Conservation (phyloP, 1,284 basidiomycete species). For the Mixia osmundae region DNA sequence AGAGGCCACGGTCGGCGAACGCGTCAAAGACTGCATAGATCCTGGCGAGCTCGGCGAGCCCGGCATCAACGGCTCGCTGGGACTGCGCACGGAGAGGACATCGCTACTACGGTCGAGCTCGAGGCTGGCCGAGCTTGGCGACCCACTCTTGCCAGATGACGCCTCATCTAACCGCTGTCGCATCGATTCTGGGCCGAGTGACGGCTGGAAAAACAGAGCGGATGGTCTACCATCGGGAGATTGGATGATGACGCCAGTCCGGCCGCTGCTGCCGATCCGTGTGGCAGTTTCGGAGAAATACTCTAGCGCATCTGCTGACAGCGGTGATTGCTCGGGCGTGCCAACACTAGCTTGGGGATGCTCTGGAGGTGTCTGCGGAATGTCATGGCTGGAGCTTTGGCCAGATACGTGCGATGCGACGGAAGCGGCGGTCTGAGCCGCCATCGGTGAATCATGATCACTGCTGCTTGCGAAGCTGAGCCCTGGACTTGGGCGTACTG, state of each 20-base stretch:
- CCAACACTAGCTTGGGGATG: no score
- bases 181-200: conserved; percentile 2
- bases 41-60: no score
- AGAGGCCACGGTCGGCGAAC: no score
- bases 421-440: background rate
- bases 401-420: background rate
- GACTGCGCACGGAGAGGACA: no score
- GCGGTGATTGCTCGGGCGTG: background rate
- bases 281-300: conserved; percentile 35
- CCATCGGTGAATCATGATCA: no score
- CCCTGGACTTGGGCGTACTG: conserved; percentile 32
- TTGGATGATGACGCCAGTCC: conserved; percentile 61
- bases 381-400: background rate
- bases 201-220: conserved; percentile 83
- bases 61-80: no score
- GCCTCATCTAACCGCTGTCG: conserved; percentile 1
- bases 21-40: no score
- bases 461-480: conserved; percentile 10
- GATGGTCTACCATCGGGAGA: conserved; percentile 77
- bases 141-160: background rate
- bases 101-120: conserved; percentile 1
- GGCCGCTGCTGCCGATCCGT: conserved; percentile 42
- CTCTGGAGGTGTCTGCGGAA: background rate
- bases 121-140: no score
- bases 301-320: conserved; percentile 14